Conservation (phyloP, 192 early-diverging fungal species). For the Entomortierella lignicola region DNA sequence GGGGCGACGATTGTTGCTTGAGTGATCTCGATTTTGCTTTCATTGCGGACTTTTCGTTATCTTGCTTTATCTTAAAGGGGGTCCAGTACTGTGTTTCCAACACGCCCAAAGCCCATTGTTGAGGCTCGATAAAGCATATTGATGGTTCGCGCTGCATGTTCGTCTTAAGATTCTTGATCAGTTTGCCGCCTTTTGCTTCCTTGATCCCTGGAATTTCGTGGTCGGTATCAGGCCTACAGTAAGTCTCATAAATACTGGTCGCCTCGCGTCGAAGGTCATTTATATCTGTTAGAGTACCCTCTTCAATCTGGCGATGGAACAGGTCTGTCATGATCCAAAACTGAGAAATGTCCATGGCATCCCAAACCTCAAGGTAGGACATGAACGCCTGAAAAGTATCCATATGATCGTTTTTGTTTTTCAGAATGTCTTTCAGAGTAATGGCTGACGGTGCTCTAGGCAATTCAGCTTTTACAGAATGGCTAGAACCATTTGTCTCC, state of each 20-base stretch:
- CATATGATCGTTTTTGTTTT: slow-evolving; percentile 27
- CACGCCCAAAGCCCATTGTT: slow-evolving; percentile 32
- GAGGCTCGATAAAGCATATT: slow-evolving; percentile 25
- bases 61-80: slow-evolving; percentile 38
- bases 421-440: slow-evolving; percentile 24
- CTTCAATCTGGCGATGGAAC: slow-evolving; percentile 48
- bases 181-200: slow-evolving; percentile 24
- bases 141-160: slow-evolving; percentile 35
- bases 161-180: slow-evolving; percentile 28
- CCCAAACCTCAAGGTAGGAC: slow-evolving; percentile 46
- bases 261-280: slow-evolving; percentile 40
- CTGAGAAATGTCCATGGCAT: slow-evolving; percentile 42
- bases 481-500: neutral
- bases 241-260: slow-evolving; percentile 25
- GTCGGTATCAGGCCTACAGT: slow-evolving; percentile 34
- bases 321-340: slow-evolving; percentile 52
- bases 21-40: neutral
- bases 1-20: neutral
- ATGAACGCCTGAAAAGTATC: slow-evolving; percentile 43
- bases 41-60: neutral
- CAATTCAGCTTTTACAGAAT: too few relatives aligned
- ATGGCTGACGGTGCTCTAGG: neutral
- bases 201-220: slow-evolving; percentile 23
- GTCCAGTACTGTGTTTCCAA: slow-evolving; percentile 42
- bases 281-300: slow-evolving; percentile 18